Evolutionary conservation across 2,329 filamentous ascomycete genomes (phyloP).

Genomic region (Epichloe typhina): DNA sequence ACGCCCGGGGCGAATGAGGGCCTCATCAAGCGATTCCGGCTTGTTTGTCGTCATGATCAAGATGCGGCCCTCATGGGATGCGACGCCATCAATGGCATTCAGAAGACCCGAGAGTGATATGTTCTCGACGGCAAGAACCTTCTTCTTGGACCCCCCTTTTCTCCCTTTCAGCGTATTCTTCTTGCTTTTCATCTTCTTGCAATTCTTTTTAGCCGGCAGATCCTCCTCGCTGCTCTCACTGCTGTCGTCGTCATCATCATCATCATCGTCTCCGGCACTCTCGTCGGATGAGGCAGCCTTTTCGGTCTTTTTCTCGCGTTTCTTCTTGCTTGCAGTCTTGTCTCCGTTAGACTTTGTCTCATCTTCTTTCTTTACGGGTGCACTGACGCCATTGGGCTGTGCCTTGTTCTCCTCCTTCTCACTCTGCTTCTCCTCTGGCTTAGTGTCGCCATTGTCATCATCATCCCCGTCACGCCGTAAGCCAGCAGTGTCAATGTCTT

Average conservation of each 20-base stretch:
- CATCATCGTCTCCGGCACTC: neutral
- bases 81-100: conserved; percentile 74
- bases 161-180: conserved; percentile 9
- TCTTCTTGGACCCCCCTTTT: conserved; percentile 8
- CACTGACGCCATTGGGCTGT: conserved; percentile 20
- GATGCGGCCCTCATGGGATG: conserved; percentile 64
- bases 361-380: conserved; percentile 22
- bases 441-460: conserved; percentile 13
- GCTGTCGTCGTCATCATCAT: conserved; percentile 8
- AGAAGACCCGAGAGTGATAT: conserved; percentile 69
- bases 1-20: conserved; percentile 59
- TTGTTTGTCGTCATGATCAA: conserved; percentile 76
- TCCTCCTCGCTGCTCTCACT: conserved; percentile 16
- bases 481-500: conserved; percentile 53
- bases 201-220: conserved; percentile 9
- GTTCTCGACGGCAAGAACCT: conserved; percentile 17
- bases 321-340: conserved; percentile 8
- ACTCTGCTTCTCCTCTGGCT: conserved; percentile 3
- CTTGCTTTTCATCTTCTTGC: neutral
- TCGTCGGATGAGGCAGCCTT: conserved; percentile 8
- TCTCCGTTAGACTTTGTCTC: conserved; percentile 11
- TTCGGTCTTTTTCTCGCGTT: conserved; percentile 16
- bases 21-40: conserved; percentile 58
- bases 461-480: conserved; percentile 30
- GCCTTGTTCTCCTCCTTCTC: conserved; percentile 10